These are phyloP conservation scores for Aspergillus piperis DNA, from an alignment of 2,329 filamentous ascomycete species.

Conservation along the genomic window DNA sequence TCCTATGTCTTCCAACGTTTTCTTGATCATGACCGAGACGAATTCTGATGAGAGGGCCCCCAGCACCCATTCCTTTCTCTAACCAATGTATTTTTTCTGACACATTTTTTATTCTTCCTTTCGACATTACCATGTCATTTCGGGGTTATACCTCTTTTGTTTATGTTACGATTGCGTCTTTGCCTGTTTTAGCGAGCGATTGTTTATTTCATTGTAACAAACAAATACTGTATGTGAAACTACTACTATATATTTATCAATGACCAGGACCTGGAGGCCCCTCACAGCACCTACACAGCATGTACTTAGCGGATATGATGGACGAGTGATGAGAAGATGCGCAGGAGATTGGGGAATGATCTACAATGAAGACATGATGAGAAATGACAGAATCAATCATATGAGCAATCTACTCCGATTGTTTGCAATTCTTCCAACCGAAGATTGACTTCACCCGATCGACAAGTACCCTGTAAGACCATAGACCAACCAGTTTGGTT, in stretches of 20 bases:
- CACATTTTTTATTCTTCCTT: not conserved
- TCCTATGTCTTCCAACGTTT: not conserved
- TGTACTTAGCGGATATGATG: not conserved
- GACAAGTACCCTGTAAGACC: too few relatives aligned
- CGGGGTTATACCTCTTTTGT: not conserved
- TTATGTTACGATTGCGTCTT: not conserved
- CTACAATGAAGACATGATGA: too few relatives aligned
- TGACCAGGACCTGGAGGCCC: not conserved
- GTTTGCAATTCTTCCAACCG: not conserved
- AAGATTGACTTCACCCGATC: too few relatives aligned
- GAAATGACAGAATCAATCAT: too few relatives aligned
- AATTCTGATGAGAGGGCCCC: not conserved
- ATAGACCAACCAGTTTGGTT: too few relatives aligned
- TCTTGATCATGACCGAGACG: not conserved
- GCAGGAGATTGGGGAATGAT: not conserved
- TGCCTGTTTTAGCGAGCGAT: not conserved
- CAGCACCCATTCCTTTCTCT: not conserved
- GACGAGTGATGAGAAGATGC: not conserved
- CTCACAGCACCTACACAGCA: not conserved
- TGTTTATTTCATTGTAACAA: not conserved
- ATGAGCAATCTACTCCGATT: not conserved
- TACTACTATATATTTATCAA: not conserved
- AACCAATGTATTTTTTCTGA: constrained; percentile 3
- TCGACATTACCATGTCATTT: not conserved
- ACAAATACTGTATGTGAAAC: not conserved